These are phyloP conservation scores for Sedum album DNA, from an alignment of 164 flowering plant genomes.

Conservation along the genomic window DNA sequence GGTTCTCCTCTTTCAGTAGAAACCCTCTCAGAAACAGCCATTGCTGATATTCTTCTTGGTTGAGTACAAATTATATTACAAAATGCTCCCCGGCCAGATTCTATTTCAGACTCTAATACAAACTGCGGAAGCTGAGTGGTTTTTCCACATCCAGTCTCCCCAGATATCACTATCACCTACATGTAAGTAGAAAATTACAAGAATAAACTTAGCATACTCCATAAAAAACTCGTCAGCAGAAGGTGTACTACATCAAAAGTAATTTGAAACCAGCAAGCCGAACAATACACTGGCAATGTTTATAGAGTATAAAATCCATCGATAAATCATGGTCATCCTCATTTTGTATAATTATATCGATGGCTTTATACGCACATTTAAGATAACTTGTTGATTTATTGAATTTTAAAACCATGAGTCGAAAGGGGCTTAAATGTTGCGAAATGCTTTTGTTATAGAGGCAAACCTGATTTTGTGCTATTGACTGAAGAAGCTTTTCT, in stretches of 20 bases:
- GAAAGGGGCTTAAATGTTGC: not conserved
- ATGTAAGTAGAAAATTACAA: not conserved
- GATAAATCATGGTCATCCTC: not conserved
- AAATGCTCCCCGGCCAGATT: conserved; percentile 98
- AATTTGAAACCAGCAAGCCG: not conserved
- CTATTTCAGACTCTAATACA: conserved; percentile 84
- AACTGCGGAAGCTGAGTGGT: conserved; percentile 99
- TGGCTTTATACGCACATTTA: not conserved
- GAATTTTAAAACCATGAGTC: not conserved
- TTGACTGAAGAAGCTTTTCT: conserved; percentile 80
- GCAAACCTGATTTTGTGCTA: conserved; percentile 89
- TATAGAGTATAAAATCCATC: not conserved
- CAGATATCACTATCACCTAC: conserved; percentile 90
- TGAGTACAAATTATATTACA: conserved; percentile 96
- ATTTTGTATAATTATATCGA: not conserved
- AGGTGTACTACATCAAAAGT: not conserved
- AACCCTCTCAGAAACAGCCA: conserved; percentile 95
- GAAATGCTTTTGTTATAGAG: conserved; percentile 14
- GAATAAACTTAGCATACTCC: not conserved
- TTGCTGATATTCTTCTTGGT: conserved; percentile 98
- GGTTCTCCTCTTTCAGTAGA: conserved; percentile 96
- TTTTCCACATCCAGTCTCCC: conserved; percentile 99
- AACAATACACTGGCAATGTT: not conserved
- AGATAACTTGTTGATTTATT: not conserved
- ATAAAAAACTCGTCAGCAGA: not conserved